phyloP scores from a whole-genome alignment of 306 rosid genomes.

The Inga laurina region DNA sequence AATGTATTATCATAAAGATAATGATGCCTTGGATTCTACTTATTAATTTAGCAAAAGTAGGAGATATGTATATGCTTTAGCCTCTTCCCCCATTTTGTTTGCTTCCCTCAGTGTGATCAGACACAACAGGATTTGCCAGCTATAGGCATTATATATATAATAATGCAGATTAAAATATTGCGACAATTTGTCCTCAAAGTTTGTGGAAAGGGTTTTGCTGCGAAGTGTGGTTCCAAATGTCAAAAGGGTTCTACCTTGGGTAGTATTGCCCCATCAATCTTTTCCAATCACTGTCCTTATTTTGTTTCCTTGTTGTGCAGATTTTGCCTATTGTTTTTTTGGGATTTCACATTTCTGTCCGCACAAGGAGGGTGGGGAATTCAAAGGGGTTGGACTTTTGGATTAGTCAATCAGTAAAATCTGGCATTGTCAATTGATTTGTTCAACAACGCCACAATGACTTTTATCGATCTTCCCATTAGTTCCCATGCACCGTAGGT shows the following conservation, averaged over 20 bases:
- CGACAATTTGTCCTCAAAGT: constrained; percentile 5
- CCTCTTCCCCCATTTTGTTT: constrained; percentile 53
- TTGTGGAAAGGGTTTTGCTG: constrained; percentile 12
- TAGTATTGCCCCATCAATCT: neutral
- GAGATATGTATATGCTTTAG: constrained; percentile 44
- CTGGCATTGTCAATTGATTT: constrained; percentile 12
- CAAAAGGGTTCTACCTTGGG: constrained; percentile 29
- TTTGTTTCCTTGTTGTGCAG: neutral
- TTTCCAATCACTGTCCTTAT: neutral
- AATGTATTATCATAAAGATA: constrained; percentile 35
- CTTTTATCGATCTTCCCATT: neutral
- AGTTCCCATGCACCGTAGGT: neutral
- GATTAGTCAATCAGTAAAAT: constrained; percentile 13
- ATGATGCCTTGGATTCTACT: constrained; percentile 42
- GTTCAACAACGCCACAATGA: constrained; percentile 14
- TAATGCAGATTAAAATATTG: constrained; percentile 24
- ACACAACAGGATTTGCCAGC: constrained; percentile 49
- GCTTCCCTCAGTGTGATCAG: constrained; percentile 26
- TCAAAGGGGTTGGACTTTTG: constrained; percentile 40
- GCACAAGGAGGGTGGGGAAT: constrained; percentile 24
- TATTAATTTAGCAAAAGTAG: neutral
- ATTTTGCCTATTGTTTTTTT: constrained; percentile 7
- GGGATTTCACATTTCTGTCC: neutral
- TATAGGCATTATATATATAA: constrained; percentile 38
- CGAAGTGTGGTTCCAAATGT: constrained; percentile 40